These are phyloP conservation scores for Nematocida sp. DNA, from an alignment of 371 early-diverging fungal species.

Conservation along the genomic window DNA sequence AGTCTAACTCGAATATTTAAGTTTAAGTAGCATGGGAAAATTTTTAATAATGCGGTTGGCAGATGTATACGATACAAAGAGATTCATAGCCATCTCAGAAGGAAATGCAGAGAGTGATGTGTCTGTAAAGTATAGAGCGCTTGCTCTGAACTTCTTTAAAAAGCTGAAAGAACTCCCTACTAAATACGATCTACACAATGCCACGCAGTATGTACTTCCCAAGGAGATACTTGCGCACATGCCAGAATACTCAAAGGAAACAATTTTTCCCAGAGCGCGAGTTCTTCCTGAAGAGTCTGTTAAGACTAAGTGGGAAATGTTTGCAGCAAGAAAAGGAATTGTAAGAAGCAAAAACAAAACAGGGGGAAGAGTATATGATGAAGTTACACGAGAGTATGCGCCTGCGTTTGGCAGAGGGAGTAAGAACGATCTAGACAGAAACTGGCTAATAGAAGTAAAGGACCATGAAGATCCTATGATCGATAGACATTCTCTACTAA, in stretches of 20 bases:
- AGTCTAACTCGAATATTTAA: neutral
- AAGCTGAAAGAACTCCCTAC: slow-evolving; percentile 46
- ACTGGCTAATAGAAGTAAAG: slow-evolving; percentile 53
- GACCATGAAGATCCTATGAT: slow-evolving; percentile 44
- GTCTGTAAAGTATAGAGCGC: neutral
- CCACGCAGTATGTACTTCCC: slow-evolving; percentile 39
- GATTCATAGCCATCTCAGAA: slow-evolving; percentile 48
- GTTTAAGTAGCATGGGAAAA: neutral
- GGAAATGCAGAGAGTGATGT: neutral
- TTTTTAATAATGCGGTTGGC: slow-evolving; percentile 22
- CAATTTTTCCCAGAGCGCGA: slow-evolving; percentile 41
- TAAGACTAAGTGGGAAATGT: slow-evolving; percentile 93
- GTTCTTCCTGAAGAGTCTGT: slow-evolving; percentile 39
- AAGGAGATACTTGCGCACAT: slow-evolving; percentile 32
- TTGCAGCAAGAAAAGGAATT: slow-evolving; percentile 93
- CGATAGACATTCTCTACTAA: slow-evolving; percentile 24
- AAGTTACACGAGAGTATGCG: slow-evolving; percentile 78
- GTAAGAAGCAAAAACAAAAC: slow-evolving; percentile 73
- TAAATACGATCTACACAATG: slow-evolving; percentile 34
- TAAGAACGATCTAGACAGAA: slow-evolving; percentile 72
- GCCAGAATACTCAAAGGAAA: slow-evolving; percentile 53
- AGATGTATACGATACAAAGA: slow-evolving; percentile 23
- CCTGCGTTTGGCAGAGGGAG: slow-evolving; percentile 85
- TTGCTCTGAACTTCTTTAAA: slow-evolving; percentile 24
- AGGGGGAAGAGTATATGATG: slow-evolving; percentile 79